Evolutionary conservation across 345 rosid species (phyloP).

Genomic region (Barbarea vulgaris): DNA sequence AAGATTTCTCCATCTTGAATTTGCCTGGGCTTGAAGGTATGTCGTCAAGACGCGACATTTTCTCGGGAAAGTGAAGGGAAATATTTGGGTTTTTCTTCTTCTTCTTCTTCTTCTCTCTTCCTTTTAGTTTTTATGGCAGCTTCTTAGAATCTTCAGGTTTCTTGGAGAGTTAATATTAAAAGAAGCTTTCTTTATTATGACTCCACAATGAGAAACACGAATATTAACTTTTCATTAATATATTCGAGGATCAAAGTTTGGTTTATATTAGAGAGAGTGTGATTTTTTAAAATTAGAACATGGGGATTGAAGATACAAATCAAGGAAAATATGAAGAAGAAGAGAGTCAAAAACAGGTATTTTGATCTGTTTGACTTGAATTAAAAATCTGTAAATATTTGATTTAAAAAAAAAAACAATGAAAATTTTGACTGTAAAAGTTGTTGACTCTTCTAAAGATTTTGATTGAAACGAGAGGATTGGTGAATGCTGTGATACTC

Average conservation of each 20-base stretch:
- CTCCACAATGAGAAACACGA: constrained; percentile 24
- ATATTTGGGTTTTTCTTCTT: background rate
- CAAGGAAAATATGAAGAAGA: constrained; percentile 27
- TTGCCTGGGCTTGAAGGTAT: constrained; percentile 89
- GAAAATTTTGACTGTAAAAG: constrained; percentile 13
- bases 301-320: constrained; percentile 33
- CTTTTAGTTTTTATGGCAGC: constrained; percentile 11
- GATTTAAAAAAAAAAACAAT: background rate
- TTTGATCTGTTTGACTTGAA: constrained; percentile 28
- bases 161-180: constrained; percentile 39
- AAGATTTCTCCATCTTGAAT: constrained; percentile 93
- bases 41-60: constrained; percentile 80
- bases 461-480: constrained; percentile 25
- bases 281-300: constrained; percentile 7
- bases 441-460: constrained; percentile 11
- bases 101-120: background rate
- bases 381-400: background rate
- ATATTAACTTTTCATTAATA: constrained; percentile 9
- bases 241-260: constrained; percentile 35
- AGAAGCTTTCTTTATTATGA: constrained; percentile 35
- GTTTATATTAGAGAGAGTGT: constrained; percentile 15
- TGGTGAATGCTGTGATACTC: constrained; percentile 26
- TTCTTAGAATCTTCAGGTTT: constrained; percentile 57
- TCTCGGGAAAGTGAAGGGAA: constrained; percentile 19
- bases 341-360: constrained; percentile 16